Conservation (phyloP, 345 rosid genomes). For the Salix exigua region DNA sequence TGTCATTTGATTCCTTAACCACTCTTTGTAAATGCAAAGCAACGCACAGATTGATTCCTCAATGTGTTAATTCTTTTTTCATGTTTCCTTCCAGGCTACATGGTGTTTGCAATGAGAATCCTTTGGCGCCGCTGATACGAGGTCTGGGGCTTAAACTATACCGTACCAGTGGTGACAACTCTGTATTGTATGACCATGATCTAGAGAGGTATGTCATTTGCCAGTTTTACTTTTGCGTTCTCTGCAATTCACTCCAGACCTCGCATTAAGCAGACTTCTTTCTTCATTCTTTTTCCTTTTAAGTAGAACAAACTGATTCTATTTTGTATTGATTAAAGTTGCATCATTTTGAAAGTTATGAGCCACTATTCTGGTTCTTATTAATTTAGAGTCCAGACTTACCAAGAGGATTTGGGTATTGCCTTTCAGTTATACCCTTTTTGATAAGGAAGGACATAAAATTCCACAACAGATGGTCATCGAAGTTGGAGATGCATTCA, state of each 20-base stretch:
- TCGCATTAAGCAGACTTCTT: not conserved
- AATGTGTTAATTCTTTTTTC: not conserved
- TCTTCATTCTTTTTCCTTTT: not conserved
- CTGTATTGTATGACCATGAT: constrained; percentile 89
- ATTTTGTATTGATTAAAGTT: constrained; percentile 9
- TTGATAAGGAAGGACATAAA: constrained; percentile 58
- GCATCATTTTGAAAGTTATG: not conserved
- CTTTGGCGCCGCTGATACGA: constrained; percentile 79
- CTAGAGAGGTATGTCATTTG: constrained; percentile 63
- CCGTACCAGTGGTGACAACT: constrained; percentile 87
- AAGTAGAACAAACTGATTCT: not conserved
- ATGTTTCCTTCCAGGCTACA: constrained; percentile 56
- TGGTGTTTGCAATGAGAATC: constrained; percentile 89
- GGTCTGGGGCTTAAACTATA: constrained; percentile 67
- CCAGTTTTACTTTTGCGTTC: not conserved
- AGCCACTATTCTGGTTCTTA: not conserved
- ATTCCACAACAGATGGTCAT: constrained; percentile 59
- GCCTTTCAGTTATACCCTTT: constrained; percentile 57
- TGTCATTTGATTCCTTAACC: not conserved
- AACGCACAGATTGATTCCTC: not conserved
- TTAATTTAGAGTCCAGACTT: constrained; percentile 8
- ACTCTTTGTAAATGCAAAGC: not conserved
- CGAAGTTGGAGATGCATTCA: constrained; percentile 70
- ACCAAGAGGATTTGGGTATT: constrained; percentile 18
- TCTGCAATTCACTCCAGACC: constrained; percentile 2